These are phyloP conservation scores for Leccinum incarnatum DNA, from an alignment of 768 basidiomycete genomes.

Conservation along the genomic window DNA sequence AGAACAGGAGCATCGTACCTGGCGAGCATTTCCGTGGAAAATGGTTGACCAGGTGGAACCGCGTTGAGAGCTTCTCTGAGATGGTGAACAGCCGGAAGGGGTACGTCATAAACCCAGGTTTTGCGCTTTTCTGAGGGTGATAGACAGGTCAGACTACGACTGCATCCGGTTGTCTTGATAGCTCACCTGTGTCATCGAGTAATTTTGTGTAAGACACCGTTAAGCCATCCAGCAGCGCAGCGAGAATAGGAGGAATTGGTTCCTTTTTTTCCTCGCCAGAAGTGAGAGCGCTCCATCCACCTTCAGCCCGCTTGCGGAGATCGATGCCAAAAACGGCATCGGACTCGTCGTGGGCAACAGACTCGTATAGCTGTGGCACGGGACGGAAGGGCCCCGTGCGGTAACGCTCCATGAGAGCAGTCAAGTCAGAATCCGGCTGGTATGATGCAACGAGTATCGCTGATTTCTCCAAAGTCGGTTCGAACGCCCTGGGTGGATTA, in stretches of 20 bases:
- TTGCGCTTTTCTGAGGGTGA: slow-evolving; percentile 70
- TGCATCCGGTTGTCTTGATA: not conserved
- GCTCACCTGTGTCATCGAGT: slow-evolving; percentile 61
- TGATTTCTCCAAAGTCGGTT: slow-evolving; percentile 64
- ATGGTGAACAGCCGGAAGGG: slow-evolving; percentile 77
- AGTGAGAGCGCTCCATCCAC: slow-evolving; percentile 62
- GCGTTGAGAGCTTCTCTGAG: slow-evolving; percentile 83
- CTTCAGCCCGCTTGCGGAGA: slow-evolving; percentile 86
- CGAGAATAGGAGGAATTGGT: slow-evolving; percentile 69
- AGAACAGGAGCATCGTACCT: slow-evolving; percentile 86
- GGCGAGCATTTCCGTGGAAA: slow-evolving; percentile 54
- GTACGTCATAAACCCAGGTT: slow-evolving; percentile 94
- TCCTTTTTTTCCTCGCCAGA: slow-evolving; percentile 60
- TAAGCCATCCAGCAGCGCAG: slow-evolving; percentile 61
- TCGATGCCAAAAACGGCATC: slow-evolving; percentile 93
- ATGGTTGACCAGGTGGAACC: slow-evolving; percentile 47
- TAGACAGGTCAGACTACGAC: not conserved
- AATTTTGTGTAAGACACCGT: slow-evolving; percentile 60
- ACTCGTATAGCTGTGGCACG: slow-evolving; percentile 70
- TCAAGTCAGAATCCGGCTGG: slow-evolving; percentile 85
- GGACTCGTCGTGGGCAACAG: slow-evolving; percentile 74
- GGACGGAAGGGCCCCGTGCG: slow-evolving; percentile 45
- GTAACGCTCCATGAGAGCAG: slow-evolving; percentile 86
- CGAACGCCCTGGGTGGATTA: slow-evolving; percentile 66
- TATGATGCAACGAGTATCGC: slow-evolving; percentile 76